Base-by-base conservation (phyloP, 495 filamentous ascomycete genomes). In the Acidiella bohemica region DNA sequence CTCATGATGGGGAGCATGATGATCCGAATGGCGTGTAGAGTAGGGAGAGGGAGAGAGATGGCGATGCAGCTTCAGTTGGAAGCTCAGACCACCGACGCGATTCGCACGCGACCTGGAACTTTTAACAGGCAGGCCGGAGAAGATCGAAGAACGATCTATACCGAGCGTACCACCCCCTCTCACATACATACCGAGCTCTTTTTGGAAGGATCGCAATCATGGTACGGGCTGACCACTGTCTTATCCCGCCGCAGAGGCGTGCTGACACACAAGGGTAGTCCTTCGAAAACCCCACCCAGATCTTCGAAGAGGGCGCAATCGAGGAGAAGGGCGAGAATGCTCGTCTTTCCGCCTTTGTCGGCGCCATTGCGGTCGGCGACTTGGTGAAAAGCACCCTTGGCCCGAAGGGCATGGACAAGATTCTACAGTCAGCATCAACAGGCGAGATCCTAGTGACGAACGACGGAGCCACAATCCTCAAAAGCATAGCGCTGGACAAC, bases 401-500 rank as follows among this genome's bases (percentile, higher is more conserved):
- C 10, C 92, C 90, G 1, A 95, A 96, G 67, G 90, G 90, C 53
- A 96, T 96, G 92, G 92, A 97, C 67, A 96, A 97, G 70, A 97
- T 97, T 61, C 65, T 96, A 59, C 90, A 96, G 59, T 95, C 87
- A 64, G 92, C 86, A 81, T 96, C 92, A 23, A 96, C 90, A 8
- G 83, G 84, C 50, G 82, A 95, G 43, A 93, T 96, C 51, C 81
- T 94, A 72, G 90, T 96, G 42, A 97, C 90, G 27, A 97, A 97
- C 60, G 90, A 97, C 65, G 90, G 90, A 51, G 90, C 90, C 39
- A 97, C 90, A 1, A 97, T 97, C 50, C 72, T 97, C 43, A 97
- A 97, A 61, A 80, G 88, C 11, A 97, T 97, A 63, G 92, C 90
- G n/a, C 76, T 97, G 53, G 90, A 97, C 59, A 97, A 97, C 60